Percentiles rank a stretch among this genome's conserved stretches.
These are phyloP conservation scores for Rhizopogon rudus DNA, from an alignment of 768 basidiomycete genomes.

Conservation along the genomic window DNA sequence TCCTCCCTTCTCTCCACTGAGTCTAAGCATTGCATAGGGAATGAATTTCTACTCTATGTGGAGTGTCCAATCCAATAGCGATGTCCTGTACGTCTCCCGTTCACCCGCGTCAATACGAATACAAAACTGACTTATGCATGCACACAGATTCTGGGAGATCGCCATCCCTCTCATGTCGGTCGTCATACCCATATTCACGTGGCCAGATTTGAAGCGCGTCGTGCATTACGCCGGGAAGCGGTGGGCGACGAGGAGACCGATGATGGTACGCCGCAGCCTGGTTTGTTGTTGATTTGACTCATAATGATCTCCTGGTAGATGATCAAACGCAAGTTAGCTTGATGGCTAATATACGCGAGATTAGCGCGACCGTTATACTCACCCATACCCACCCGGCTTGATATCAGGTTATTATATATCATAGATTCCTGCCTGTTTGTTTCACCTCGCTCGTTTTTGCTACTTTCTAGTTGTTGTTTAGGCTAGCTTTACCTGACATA, in stretches of 20 bases:
- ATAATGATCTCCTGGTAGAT: background rate
- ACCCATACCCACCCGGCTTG: background rate
- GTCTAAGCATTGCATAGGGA: constrained; percentile 36
- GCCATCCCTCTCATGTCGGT: constrained; percentile 54
- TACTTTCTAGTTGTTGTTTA: background rate
- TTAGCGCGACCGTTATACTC: background rate
- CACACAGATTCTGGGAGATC: constrained; percentile 59
- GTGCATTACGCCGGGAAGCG: constrained; percentile 45
- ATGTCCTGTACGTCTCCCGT: constrained; percentile 37
- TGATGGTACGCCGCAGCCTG: constrained; percentile 24
- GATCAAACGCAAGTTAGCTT: background rate
- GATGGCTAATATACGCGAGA: background rate
- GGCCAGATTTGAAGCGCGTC: constrained; percentile 42
- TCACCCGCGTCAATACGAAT: background rate
- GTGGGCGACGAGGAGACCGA: constrained; percentile 22
- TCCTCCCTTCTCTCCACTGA: constrained; percentile 8
- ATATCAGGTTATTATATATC: background rate
- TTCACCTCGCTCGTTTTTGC: background rate
- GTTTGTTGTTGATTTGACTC: background rate
- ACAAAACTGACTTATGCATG: constrained; percentile 12
- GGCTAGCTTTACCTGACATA: background rate
- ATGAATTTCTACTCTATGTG: constrained; percentile 62
- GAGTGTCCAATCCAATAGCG: constrained; percentile 40
- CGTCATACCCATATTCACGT: constrained; percentile 48
- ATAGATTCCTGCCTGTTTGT: background rate